Evolutionary conservation across 1,284 basidiomycete genomes (phyloP).

Genomic region (Irpex sp.): DNA sequence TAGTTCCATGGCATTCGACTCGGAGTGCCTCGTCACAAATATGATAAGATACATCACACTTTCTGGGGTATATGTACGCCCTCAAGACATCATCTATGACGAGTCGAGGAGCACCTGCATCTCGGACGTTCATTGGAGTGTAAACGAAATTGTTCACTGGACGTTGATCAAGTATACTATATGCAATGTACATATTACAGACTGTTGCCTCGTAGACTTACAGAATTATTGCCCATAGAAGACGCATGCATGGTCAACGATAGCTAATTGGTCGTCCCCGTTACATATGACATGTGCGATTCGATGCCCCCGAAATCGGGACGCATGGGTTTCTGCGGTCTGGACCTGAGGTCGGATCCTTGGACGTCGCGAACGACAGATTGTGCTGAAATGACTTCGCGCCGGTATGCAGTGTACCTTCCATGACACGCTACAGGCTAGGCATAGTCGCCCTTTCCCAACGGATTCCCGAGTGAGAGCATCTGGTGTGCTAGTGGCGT

Average conservation of each 20-base stretch:
- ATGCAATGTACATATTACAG: background rate
- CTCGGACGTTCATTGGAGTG: background rate
- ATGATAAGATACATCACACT: too few species aligned
- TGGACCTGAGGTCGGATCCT: background rate
- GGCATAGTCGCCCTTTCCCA: too few species aligned
- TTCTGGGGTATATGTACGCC: too few species aligned
- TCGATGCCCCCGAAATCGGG: too few species aligned
- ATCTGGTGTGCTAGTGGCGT: background rate
- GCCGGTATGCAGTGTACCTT: background rate
- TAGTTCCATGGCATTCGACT: too few species aligned
- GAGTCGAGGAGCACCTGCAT: too few species aligned
- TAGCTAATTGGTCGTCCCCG: background rate
- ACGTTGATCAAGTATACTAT: background rate
- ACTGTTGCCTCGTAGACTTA: background rate
- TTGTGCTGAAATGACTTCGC: background rate
- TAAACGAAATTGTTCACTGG: background rate
- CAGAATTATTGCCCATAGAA: background rate
- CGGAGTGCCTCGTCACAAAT: too few species aligned
- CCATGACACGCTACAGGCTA: background rate
- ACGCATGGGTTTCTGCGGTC: too few species aligned
- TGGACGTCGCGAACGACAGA: background rate
- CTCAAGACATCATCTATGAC: too few species aligned
- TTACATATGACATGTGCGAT: too few species aligned
- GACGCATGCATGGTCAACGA: background rate
- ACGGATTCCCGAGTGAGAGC: too few species aligned